Conservation (phyloP, 2,329 filamentous ascomycete species). For the Xylaria sp. region DNA sequence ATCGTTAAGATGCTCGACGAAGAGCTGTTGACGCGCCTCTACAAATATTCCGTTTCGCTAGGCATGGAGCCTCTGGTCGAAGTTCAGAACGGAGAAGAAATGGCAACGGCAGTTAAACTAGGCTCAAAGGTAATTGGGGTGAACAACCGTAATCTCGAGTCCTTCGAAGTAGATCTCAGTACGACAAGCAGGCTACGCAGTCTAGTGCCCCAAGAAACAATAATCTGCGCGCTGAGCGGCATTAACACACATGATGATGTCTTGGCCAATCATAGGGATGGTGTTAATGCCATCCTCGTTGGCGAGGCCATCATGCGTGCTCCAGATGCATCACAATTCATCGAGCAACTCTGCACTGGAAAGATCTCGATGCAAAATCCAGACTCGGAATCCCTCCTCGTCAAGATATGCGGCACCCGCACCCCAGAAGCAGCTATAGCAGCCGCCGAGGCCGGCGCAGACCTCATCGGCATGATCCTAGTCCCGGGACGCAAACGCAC, state of each 20-base stretch:
- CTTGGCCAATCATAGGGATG: slow-evolving; percentile 84
- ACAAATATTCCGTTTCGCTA: slow-evolving; percentile 86
- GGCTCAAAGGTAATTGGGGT: slow-evolving; percentile 94
- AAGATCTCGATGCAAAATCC: slow-evolving; percentile 49
- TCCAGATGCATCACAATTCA: slow-evolving; percentile 82
- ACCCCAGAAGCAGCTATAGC: slow-evolving; percentile 81
- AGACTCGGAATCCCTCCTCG: slow-evolving; percentile 67
- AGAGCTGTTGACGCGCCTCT: slow-evolving; percentile 78
- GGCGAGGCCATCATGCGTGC: slow-evolving; percentile 97
- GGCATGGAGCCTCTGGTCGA: slow-evolving; percentile 99
- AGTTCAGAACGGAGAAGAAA: slow-evolving; percentile 94
- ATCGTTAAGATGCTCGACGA: slow-evolving; percentile 98
- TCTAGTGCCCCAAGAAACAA: slow-evolving; percentile 84
- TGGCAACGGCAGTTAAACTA: slow-evolving; percentile 85
- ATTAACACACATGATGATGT: slow-evolving; percentile 93
- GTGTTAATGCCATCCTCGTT: slow-evolving; percentile 92
- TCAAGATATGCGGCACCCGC: slow-evolving; percentile 96
- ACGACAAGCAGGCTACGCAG: slow-evolving; percentile 90
- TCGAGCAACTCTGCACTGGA: slow-evolving; percentile 81
- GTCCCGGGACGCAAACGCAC: slow-evolving; percentile 84
- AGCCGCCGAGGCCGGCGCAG: slow-evolving; percentile 87
- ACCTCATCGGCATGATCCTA: slow-evolving; percentile 92
- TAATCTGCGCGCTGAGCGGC: slow-evolving; percentile 93
- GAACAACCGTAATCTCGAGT: slow-evolving; percentile 96
- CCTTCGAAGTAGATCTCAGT: slow-evolving; percentile 94